These are phyloP conservation scores for Lentinula lateritia DNA, from an alignment of 768 basidiomycete species.

Conservation along the genomic window DNA sequence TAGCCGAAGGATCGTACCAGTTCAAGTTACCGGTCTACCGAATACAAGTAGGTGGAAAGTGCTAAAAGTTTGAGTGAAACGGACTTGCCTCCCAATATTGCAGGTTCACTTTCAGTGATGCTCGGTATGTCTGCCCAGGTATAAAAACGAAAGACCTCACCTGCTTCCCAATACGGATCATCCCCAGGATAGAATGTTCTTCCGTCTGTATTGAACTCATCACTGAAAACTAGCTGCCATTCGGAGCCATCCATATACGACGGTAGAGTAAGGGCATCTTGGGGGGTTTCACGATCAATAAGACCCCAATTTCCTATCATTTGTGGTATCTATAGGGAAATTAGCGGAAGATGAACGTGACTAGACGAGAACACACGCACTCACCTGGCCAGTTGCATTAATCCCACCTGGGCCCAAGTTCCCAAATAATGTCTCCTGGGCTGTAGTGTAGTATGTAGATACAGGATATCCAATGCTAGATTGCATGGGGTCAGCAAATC, in stretches of 20 bases:
- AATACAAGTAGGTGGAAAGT: not conserved
- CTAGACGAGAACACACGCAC: not conserved
- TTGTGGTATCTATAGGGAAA: conserved; percentile 1
- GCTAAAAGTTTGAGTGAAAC: not conserved
- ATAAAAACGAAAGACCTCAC: not conserved
- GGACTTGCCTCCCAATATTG: conserved; percentile 55
- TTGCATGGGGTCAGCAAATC: conserved; percentile 6
- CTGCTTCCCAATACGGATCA: conserved; percentile 41
- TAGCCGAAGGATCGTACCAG: conserved; percentile 69
- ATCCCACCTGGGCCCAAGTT: conserved; percentile 46
- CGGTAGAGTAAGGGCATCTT: conserved; percentile 28
- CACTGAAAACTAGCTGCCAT: conserved; percentile 51
- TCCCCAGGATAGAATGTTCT: conserved; percentile 48
- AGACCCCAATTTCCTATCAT: conserved; percentile 37
- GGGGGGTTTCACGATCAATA: conserved; percentile 58
- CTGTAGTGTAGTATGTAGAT: conserved; percentile 24
- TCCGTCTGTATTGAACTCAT: conserved; percentile 63
- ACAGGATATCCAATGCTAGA: conserved; percentile 32
- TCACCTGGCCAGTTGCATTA: conserved; percentile 45
- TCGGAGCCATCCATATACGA: conserved; percentile 27
- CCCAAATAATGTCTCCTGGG: conserved; percentile 21
- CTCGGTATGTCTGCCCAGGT: not conserved
- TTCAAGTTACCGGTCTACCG: conserved; percentile 58
- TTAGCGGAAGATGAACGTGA: not conserved
- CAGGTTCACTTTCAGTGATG: conserved; percentile 36